Evolutionary conservation across 192 early-diverging fungal genomes (phyloP), one percentile per base, ranked within the genome.

Genomic region (Paraglomus brasilianum): DNA sequence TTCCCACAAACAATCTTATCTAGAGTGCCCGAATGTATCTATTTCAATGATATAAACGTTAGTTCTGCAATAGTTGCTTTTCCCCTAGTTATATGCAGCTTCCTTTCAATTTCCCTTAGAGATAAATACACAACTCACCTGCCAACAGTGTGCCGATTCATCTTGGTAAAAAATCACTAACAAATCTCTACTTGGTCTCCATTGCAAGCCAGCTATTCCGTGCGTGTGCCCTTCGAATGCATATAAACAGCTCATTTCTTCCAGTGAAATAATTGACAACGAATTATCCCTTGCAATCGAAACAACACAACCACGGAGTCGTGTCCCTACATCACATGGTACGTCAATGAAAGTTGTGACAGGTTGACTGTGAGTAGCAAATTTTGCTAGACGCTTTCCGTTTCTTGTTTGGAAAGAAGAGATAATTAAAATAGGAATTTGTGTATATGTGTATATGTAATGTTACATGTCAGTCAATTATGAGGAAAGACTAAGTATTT

Each of bases 11-110:
- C 80, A 38, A 87, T 74, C 17, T 91, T 79, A 71, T 92, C 88
- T 44, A 93, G 75, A 79, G 91, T 87, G 1, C 84, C 88, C 0
- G 90, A 85, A 82, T 91, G 91, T 62, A 93, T 77, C 83, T 90
- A 42, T 13, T 11, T 10, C 4, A 10, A 24, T 19, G 47, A 40
- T 15, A 2, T 8, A 62, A 47, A 13, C 42, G 19, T 17, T 46
- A 8, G 17, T 51, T 30, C 30, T 30, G 30, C 30, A 30, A 30
- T 30, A 30, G 30, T 30, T 30, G 30, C 30, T 30, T 30, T 30
- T 30, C 30, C 30, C 3, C 30, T 30, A 2, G 30, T 30, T 30
- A 30, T 30, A 30, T 30, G 30, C 30, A 30, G 30, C 30, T 30
- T 30, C 30, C 30, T 30, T 30, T 30, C 30, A 30, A 3, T 30